Conservation (phyloP, 2,329 filamentous ascomycete species). For the Dothistroma pini region DNA sequence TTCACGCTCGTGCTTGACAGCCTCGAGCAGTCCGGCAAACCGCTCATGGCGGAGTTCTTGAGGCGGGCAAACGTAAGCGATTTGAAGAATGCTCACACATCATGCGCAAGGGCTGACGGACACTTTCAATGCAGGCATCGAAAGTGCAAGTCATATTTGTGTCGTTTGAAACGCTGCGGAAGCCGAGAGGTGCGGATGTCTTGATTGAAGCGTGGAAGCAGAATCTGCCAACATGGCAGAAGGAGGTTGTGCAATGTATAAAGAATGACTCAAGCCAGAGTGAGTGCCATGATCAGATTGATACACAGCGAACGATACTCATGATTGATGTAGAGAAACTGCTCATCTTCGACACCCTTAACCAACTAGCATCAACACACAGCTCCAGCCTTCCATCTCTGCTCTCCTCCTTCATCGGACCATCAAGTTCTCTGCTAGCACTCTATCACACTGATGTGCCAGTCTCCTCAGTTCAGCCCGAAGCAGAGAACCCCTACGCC, state of each 20-base stretch:
- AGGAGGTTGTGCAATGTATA: conserved; percentile 25
- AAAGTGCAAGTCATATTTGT: conserved; percentile 71
- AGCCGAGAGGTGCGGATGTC: conserved; percentile 61
- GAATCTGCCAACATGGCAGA: conserved; percentile 31
- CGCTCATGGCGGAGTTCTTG: conserved; percentile 70
- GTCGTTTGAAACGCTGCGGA: conserved; percentile 69
- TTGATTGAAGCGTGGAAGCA: conserved; percentile 51
- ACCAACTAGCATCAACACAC: conserved; percentile 57
- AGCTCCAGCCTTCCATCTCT: conserved; percentile 62
- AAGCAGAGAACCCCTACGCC: conserved; percentile 49
- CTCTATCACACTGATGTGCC: conserved; percentile 82
- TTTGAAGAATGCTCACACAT: neutral
- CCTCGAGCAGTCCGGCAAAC: conserved; percentile 72
- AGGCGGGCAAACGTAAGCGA: conserved; percentile 63
- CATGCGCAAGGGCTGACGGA: conserved; percentile 13
- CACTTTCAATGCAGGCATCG: conserved; percentile 45
- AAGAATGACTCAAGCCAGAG: conserved; percentile 23
- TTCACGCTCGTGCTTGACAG: conserved; percentile 83
- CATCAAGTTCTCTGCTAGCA: conserved; percentile 67
- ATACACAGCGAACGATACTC: neutral
- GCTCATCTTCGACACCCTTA: conserved; percentile 75
- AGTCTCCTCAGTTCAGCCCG: conserved; percentile 33
- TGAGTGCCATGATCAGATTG: conserved; percentile 4
- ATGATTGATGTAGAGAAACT: conserved; percentile 56
- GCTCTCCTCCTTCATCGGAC: conserved; percentile 65